Percentiles rank a stretch among this genome's conserved stretches.
phyloP scores from a whole-genome alignment of 129 eudicot species.

The Flaveria brownii region DNA sequence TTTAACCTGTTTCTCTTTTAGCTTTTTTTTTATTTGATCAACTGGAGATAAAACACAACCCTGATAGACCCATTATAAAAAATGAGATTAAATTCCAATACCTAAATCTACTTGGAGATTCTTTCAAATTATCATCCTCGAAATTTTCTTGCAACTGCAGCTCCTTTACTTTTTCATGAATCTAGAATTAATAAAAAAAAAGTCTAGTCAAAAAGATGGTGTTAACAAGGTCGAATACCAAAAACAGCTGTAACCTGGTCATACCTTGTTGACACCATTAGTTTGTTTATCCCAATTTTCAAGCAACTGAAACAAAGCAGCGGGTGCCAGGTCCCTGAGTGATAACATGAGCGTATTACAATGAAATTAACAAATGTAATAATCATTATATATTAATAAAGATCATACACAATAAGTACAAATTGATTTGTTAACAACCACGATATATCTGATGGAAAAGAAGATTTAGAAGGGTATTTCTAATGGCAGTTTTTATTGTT shows the following conservation, averaged over 20 bases:
- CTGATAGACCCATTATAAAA: not conserved
- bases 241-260: not conserved
- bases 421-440: constrained; percentile 4
- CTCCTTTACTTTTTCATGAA: constrained; percentile 76
- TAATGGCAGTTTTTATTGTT: not conserved
- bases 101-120: constrained; percentile 47
- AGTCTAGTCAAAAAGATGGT: constrained; percentile 14
- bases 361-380: not conserved
- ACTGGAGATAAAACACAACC: not conserved
- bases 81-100: constrained; percentile 21
- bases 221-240: not conserved
- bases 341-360: constrained; percentile 1
- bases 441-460: not conserved
- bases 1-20: constrained; percentile 1
- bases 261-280: constrained; percentile 57
- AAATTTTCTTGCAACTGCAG: constrained; percentile 43
- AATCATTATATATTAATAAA: not conserved
- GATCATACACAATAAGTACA: constrained; percentile 13
- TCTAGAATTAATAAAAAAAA: constrained; percentile 38
- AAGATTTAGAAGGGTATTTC: not conserved
- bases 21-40: not conserved
- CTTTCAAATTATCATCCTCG: constrained; percentile 43
- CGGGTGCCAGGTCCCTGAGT: constrained; percentile 69
- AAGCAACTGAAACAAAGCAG: constrained; percentile 56
- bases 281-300: constrained; percentile 63